phyloP scores from a whole-genome alignment of 805 yeast species.

The Wickerhamomyces ciferrii region DNA sequence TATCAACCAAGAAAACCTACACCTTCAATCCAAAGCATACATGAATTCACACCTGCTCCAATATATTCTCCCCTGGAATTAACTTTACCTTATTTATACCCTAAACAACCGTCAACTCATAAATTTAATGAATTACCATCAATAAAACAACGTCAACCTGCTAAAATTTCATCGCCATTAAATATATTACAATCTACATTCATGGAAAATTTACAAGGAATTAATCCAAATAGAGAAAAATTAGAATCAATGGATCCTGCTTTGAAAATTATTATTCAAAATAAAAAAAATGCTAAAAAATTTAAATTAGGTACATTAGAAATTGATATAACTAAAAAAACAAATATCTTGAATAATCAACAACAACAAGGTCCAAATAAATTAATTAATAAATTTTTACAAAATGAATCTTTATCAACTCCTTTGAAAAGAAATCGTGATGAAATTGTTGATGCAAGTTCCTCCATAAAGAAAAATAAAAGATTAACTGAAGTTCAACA shows the following conservation, averaged over 20 bases:
- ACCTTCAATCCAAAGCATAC: neutral
- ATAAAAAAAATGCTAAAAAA: conserved; percentile 7
- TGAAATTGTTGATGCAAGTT: conserved; percentile 16
- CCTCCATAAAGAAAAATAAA: conserved; percentile 21
- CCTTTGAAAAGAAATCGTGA: conserved; percentile 24
- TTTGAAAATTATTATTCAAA: conserved; percentile 4
- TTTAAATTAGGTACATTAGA: conserved; percentile 14
- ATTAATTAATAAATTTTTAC: conserved; percentile 4
- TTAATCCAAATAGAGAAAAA: neutral
- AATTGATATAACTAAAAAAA: conserved; percentile 10
- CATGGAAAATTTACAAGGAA: neutral
- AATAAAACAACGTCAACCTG: neutral
- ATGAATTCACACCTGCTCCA: neutral
- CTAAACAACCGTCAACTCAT: neutral
- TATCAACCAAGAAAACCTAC: neutral
- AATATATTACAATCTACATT: neutral
- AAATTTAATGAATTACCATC: neutral
- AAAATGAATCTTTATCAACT: conserved; percentile 8
- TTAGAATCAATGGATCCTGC: conserved; percentile 7
- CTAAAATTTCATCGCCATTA: neutral
- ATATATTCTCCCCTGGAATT: neutral
- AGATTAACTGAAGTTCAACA: conserved; percentile 11
- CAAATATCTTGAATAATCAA: neutral
- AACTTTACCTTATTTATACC: neutral
- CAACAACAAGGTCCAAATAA: neutral